phyloP scores from a whole-genome alignment of 306 rosid species.

The Gastrolobium bilobum region DNA sequence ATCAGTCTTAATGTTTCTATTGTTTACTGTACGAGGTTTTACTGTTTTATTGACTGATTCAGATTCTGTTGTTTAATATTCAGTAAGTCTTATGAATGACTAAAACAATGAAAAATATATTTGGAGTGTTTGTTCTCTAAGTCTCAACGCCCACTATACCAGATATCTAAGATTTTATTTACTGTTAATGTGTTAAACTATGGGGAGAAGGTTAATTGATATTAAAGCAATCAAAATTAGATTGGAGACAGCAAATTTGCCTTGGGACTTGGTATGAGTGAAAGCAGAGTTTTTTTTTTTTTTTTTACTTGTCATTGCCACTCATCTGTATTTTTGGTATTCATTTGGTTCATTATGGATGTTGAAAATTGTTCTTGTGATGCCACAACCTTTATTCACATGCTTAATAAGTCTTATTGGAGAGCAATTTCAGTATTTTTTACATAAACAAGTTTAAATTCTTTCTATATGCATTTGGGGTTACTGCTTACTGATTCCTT shows the following conservation, averaged over 20 bases:
- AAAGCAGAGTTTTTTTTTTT: not conserved
- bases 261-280: not conserved
- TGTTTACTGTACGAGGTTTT: not conserved
- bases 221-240: constrained; percentile 6
- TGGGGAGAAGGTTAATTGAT: not conserved
- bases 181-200: not conserved
- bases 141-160: not conserved
- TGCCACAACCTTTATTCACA: not conserved
- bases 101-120: not conserved
- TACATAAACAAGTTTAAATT: not conserved
- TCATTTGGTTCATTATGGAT: constrained; percentile 20
- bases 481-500: constrained; percentile 32
- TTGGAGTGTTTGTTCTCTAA: constrained; percentile 18
- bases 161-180: not conserved
- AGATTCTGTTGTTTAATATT: constrained; percentile 17
- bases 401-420: constrained; percentile 11
- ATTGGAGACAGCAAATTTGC: constrained; percentile 2
- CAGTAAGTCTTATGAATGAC: not conserved
- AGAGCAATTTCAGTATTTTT: not conserved
- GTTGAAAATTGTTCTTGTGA: constrained; percentile 11
- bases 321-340: not conserved
- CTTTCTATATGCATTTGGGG: constrained; percentile 2
- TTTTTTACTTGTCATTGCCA: not conserved
- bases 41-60: constrained; percentile 11
- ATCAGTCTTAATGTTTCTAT: constrained; percentile 10